Conservation (phyloP, 2,329 filamentous ascomycete species). For the Pyricularia grisea region DNA sequence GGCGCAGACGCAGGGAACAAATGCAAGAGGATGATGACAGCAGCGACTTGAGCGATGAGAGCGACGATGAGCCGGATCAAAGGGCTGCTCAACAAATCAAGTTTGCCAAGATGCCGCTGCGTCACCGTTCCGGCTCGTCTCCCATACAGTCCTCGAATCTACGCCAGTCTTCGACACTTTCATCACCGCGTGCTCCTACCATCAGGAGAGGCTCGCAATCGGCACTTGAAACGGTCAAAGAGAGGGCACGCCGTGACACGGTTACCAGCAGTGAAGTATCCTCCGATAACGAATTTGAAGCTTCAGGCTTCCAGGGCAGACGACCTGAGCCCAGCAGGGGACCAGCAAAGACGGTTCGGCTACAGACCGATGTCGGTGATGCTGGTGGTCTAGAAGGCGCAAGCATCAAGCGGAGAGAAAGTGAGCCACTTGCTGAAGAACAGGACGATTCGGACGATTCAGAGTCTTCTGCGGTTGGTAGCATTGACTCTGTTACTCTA, state of each 20-base stretch:
- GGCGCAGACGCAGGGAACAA: conserved; percentile 59
- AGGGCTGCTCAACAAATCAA: conserved; percentile 81
- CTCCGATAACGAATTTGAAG: conserved; percentile 71
- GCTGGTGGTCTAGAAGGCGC: conserved; percentile 14
- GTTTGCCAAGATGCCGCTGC: conserved; percentile 90
- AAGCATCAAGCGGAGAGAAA: conserved; percentile 35
- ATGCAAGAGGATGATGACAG: conserved; percentile 81
- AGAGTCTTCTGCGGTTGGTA: conserved; percentile 56
- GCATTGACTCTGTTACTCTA: conserved; percentile 63
- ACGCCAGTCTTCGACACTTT: conserved; percentile 39
- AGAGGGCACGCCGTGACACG: conserved; percentile 62
- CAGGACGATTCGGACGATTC: conserved; percentile 55
- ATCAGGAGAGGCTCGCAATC: conserved; percentile 61
- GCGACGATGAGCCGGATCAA: conserved; percentile 66
- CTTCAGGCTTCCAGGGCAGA: conserved; percentile 53
- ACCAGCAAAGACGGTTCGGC: conserved; percentile 41
- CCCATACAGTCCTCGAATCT: conserved; percentile 63
- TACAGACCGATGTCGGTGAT: conserved; percentile 28
- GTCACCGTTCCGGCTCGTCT: conserved; percentile 78
- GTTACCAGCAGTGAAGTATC: conserved; percentile 78
- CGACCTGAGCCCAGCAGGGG: conserved; percentile 48
- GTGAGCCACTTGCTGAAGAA: conserved; percentile 44
- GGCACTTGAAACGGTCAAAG: conserved; percentile 59
- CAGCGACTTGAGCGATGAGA: conserved; percentile 76
- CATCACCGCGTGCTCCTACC: conserved; percentile 33